Base-by-base conservation (phyloP, 805 yeast genomes). In the Naumovozyma baii region DNA sequence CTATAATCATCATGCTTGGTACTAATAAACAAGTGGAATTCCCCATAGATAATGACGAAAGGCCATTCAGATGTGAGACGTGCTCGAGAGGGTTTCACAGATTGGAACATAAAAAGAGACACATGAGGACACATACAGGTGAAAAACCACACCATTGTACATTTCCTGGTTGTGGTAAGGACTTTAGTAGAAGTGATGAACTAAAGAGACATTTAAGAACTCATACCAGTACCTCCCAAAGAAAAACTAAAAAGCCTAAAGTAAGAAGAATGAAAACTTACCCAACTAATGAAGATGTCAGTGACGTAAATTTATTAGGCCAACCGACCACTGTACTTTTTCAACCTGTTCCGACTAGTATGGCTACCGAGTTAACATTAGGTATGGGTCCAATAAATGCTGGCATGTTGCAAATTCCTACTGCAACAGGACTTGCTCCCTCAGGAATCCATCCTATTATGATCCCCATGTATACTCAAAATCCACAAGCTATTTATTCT, bases 81-180 rank as follows among this genome's bases (percentile, higher is more conserved):
- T 86, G 96, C 61, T 78, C 76, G 37, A 83, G 85, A 64, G 85
- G 94, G 8, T 86, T 86, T 59, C 90, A 84, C 59, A 71, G 95
- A 44, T 66, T 86, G 36, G 96, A 86, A 60, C 96, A 86, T 60
- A 94, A 84, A 57, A 86, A 94, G 10, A 72, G 96, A 49, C 96
- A 86, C 59, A 81, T 87, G 49, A 69, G 95, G 42, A 86, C 95
- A 8, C 95, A 86, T 63, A 86, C 96, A 0, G 96, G 96, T 36
- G 95, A 86, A 59, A 83, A 85, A 58, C 95, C 95, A 2, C 92
- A 83, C 56, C 78, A 76, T 37, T 86, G 96, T 62, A 73, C 78
- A 15, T 85, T 73, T 50, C 87, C 92, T 1, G 84, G 84, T n/a
- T 86, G 96, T 63, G 61, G 76, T 39, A 85, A 87, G 61, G 70